phyloP scores from a whole-genome alignment of 495 filamentous ascomycete genomes.

The Penicillium odoratum region DNA sequence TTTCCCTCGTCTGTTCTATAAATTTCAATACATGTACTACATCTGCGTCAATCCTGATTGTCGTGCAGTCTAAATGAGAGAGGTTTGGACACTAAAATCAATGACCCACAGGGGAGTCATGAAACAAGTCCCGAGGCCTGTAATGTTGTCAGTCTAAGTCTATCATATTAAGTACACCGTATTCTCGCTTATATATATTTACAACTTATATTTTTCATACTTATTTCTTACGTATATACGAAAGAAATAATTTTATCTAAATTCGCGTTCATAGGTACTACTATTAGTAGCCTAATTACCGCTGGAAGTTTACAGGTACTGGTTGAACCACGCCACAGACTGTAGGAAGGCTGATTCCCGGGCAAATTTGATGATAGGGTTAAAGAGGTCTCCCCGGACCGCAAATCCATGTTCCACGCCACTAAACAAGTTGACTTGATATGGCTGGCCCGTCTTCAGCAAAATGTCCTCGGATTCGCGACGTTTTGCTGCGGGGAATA shows the following conservation, averaged over 20 bases:
- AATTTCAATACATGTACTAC: background rate
- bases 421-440: slow-evolving; percentile 70
- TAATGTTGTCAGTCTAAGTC: background rate
- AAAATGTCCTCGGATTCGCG: slow-evolving; percentile 50
- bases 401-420: slow-evolving; percentile 72
- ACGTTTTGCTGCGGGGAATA: background rate
- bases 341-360: background rate
- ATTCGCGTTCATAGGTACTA: too few species aligned
- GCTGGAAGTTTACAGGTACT: background rate
- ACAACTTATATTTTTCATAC: too few species aligned
- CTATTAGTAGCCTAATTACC: too few species aligned
- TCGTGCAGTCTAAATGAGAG: slow-evolving; percentile 70
- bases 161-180: too few species aligned
- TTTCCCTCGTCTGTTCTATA: background rate
- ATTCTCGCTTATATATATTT: background rate
- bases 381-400: slow-evolving; percentile 57
- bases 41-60: slow-evolving; percentile 12
- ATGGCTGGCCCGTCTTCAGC: slow-evolving; percentile 55
- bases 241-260: too few species aligned
- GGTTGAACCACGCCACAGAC: background rate
- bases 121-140: background rate
- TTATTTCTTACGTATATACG: too few species aligned
- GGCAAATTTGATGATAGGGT: slow-evolving; percentile 57
- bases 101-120: background rate
- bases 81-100: slow-evolving; percentile 60